phyloP scores from a whole-genome alignment of 805 yeast genomes.

The Candida pseudoglaebosa region DNA sequence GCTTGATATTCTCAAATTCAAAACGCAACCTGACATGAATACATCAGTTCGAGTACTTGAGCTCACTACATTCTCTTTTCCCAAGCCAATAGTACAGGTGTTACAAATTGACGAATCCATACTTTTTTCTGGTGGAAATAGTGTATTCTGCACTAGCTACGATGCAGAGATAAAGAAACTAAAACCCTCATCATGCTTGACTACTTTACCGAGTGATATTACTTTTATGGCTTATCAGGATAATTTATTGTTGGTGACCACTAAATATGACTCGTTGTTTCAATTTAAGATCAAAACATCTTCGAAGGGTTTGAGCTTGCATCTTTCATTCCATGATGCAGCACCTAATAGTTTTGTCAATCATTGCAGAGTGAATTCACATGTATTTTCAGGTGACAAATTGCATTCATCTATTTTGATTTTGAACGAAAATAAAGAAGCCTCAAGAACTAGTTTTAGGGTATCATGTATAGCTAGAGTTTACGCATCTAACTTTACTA shows the following conservation, averaged over 20 bases:
- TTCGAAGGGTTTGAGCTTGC: conserved; percentile 4
- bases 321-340: conserved; percentile 25
- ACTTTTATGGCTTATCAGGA: conserved; percentile 18
- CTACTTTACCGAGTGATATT: conserved; percentile 28
- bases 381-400: conserved; percentile 32
- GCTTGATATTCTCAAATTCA: conserved; percentile 24
- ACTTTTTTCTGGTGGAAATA: conserved; percentile 27
- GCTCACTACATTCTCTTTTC: conserved; percentile 28
- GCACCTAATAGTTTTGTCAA: conserved; percentile 30
- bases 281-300: conserved; percentile 18
- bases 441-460: conserved; percentile 10
- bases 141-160: conserved; percentile 31
- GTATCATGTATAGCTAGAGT: conserved; percentile 33
- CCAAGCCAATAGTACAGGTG: conserved; percentile 30
- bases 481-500: conserved; percentile 17
- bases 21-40: conserved; percentile 12
- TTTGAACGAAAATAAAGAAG: conserved; percentile 14
- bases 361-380: conserved; percentile 18
- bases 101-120: conserved; percentile 31
- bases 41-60: conserved; percentile 22
- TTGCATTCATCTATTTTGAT: conserved; percentile 29
- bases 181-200: conserved; percentile 21
- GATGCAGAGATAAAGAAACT: conserved; percentile 28
- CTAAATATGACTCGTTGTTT: conserved; percentile 32
- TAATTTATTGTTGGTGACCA: conserved; percentile 21